A percentile compares a stretch with the other conserved stretches of the same genome.
Conservation (phyloP, 2,329 filamentous ascomycete genomes). For the Cryphonectria radicalis region DNA sequence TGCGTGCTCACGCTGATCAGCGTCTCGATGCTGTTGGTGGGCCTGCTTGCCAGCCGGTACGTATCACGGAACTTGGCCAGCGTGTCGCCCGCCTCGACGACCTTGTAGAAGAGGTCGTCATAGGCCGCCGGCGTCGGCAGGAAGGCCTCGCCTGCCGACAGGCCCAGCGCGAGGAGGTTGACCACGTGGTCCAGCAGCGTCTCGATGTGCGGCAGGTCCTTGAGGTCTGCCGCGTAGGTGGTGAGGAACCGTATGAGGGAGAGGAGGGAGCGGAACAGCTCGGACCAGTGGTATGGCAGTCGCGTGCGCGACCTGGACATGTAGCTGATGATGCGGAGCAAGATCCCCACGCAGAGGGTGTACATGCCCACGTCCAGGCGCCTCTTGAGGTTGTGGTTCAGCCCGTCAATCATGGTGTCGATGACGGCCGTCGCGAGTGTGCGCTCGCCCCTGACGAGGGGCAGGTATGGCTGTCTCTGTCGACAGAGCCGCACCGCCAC, state of each 20-base stretch:
- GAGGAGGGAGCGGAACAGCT: conserved; percentile 88
- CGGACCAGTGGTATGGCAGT: conserved; percentile 89
- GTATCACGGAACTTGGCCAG: conserved; percentile 80
- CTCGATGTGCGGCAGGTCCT: conserved; percentile 68
- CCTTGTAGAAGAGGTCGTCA: conserved; percentile 97
- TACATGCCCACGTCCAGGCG: conserved; percentile 86
- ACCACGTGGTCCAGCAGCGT: conserved; percentile 77
- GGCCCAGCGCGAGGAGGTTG: conserved; percentile 79
- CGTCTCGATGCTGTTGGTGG: conserved; percentile 77
- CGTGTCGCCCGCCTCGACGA: conserved; percentile 87
- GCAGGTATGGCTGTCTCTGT: conserved; percentile 85
- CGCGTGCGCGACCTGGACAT: conserved; percentile 82
- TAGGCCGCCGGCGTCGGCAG: conserved; percentile 85
- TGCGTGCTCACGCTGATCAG: conserved; percentile 82
- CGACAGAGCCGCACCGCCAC: conserved; percentile 80
- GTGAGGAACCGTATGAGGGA: conserved; percentile 89
- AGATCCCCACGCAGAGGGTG: conserved; percentile 77
- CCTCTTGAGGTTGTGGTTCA: conserved; percentile 90
- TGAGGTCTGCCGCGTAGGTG: conserved; percentile 81
- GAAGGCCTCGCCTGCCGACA: conserved; percentile 89
- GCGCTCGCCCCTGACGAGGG: conserved; percentile 72
- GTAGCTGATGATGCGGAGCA: conserved; percentile 82
- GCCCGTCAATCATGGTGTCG: conserved; percentile 85
- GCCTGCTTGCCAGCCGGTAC: conserved; percentile 64
- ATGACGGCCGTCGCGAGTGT: conserved; percentile 76